Evolutionary conservation across 2,329 filamentous ascomycete species (phyloP), one percentile per base, ranked within the genome.

Genomic region (Calonectria pteridis): DNA sequence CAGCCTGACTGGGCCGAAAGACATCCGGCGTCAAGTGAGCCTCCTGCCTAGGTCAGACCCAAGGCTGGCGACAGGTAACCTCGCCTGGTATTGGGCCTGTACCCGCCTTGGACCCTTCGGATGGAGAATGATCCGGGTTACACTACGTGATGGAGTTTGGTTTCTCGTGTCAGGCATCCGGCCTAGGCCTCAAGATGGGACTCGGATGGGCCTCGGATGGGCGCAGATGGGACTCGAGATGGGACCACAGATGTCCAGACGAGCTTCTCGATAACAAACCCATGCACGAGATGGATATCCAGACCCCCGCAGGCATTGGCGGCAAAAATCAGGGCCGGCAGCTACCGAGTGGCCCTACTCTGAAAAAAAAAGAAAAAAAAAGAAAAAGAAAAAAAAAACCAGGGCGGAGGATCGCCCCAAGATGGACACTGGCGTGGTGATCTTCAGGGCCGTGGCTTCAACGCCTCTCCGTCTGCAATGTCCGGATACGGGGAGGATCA

Each of bases 1-100:
- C 77, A 77, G 76, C 78, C 76, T 75, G 72, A 75, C 77, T 75
- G 77, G 77, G 37, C 73, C 75, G 40, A 67, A 67, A 59, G 69
- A 65, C 59, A 75, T 75, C 77, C 76, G 77, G 77, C 72, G 68
- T 79, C 77, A 77, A 63, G 58, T 65, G 28, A 51, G 58, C 74
- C 75, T 73, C 77, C 72, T 77, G 75, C 40, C 70, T 53, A 53
- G 51, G 58, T 20, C 65, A 46, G 40, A 51, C 50, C 35, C 49
- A 50, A 67, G 71, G 71, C 62, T 28, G 49, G 23, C 55, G 65
- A 62, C 69, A 72, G 66, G 67, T 71, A 71, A 66, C 72, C 69
- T 75, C 35, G 69, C 53, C 33, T 40, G 26, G 50, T 13, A n/a
- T 43, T 59, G 49, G 69, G 43, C 49, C 53, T 53, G 40, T 37